A percentile compares a stretch with the other conserved stretches of the same genome.
Evolutionary conservation across 495 filamentous ascomycete species (phyloP).

Genomic region (Trichocladium uniseriatum): DNA sequence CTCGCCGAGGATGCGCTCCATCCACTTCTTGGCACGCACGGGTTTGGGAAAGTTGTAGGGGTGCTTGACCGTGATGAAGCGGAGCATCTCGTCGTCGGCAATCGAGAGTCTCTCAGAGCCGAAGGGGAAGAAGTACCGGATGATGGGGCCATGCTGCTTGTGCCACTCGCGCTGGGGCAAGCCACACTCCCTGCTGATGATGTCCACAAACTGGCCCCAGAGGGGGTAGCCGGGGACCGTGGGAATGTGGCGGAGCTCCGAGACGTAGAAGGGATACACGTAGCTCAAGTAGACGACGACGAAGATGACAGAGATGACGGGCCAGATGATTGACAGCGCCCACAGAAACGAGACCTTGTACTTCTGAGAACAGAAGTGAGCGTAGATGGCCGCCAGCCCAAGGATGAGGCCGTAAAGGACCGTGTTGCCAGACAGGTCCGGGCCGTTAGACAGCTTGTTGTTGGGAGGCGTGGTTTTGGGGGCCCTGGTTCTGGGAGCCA

Average conservation of each 20-base stretch:
- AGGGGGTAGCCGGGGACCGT: slow-evolving; percentile 18
- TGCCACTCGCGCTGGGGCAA: slow-evolving; percentile 24
- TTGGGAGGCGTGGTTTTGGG: too few relatives aligned
- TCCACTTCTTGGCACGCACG: slow-evolving; percentile 40
- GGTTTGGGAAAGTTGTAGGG: slow-evolving; percentile 48
- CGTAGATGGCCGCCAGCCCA: too few relatives aligned
- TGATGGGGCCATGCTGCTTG: slow-evolving; percentile 16
- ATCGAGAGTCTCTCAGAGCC: slow-evolving; percentile 21
- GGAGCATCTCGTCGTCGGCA: slow-evolving; percentile 26
- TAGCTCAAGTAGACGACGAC: slow-evolving; percentile 10
- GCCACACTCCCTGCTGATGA: slow-evolving; percentile 22
- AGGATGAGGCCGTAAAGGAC: too few relatives aligned
- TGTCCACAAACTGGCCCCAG: slow-evolving; percentile 21
- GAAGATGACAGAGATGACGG: slow-evolving; percentile 1
- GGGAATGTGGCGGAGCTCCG: slow-evolving; percentile 16
- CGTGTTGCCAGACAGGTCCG: too few relatives aligned
- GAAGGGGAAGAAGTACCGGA: slow-evolving; percentile 24
- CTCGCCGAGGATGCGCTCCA: slow-evolving; percentile 40
- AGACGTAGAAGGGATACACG: slow-evolving; percentile 16
- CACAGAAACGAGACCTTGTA: too few relatives aligned
- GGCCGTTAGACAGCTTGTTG: too few relatives aligned
- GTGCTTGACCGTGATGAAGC: slow-evolving; percentile 43
- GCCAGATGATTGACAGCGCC: neutral
- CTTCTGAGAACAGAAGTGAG: too few relatives aligned
- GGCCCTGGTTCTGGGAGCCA: too few relatives aligned